phyloP scores from a whole-genome alignment of 345 rosid genomes.

The Murraya paniculata region DNA sequence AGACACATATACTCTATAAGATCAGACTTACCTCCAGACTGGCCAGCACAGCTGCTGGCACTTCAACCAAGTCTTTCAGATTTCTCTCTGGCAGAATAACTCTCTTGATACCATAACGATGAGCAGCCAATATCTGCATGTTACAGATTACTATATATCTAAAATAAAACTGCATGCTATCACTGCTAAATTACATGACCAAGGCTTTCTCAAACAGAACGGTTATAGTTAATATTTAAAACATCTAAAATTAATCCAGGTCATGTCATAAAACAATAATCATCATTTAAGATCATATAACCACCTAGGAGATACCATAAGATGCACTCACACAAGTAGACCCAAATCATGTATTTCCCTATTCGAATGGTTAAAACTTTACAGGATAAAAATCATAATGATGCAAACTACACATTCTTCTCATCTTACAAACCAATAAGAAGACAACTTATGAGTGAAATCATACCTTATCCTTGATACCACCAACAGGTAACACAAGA shows the following conservation, averaged over 20 bases:
- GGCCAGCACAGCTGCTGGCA: slow-evolving; percentile 79
- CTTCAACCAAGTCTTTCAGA: slow-evolving; percentile 91
- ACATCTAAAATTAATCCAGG: neutral
- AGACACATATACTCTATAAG: neutral
- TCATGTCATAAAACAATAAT: neutral
- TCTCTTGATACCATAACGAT: slow-evolving; percentile 84
- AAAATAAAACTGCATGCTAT: neutral
- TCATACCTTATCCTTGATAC: slow-evolving; percentile 89
- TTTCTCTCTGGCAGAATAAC: slow-evolving; percentile 95
- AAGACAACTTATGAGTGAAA: slow-evolving; percentile 5
- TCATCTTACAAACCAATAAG: neutral
- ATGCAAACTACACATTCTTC: neutral
- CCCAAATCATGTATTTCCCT: neutral
- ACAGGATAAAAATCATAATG: neutral
- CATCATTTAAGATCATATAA: neutral
- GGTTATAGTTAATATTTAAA: neutral
- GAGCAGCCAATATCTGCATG: slow-evolving; percentile 92
- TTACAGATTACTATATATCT: slow-evolving; percentile 3
- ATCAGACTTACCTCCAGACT: slow-evolving; percentile 66
- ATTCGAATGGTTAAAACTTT: slow-evolving; percentile 1
- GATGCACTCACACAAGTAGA: neutral
- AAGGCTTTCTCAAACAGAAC: neutral
- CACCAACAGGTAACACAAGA: slow-evolving; percentile 96
- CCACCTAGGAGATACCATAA: neutral
- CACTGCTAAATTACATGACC: neutral